A percentile compares a stretch with the other conserved stretches of the same genome.
Conservation (phyloP, 2,329 filamentous ascomycete species). For the Apiospora marii region DNA sequence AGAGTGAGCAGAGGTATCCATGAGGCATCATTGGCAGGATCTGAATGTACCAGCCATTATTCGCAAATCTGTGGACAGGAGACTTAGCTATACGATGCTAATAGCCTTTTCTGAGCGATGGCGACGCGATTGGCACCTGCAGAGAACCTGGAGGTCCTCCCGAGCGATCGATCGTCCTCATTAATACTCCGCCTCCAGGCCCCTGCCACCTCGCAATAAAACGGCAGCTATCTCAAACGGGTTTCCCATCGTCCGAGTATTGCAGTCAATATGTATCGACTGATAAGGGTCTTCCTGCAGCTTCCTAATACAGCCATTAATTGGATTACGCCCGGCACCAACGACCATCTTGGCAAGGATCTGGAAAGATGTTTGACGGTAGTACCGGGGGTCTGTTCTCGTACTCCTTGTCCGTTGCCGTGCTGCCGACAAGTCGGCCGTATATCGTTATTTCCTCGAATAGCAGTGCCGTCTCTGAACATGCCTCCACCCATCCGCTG, state of each 20-base stretch:
- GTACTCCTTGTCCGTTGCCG: not conserved
- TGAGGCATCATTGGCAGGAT: not conserved
- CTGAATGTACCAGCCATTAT: conserved; percentile 3
- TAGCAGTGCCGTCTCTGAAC: not conserved
- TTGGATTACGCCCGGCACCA: not conserved
- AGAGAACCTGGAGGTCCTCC: not conserved
- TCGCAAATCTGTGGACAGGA: not conserved
- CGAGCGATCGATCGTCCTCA: not conserved
- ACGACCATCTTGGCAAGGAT: not conserved
- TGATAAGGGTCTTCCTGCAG: not conserved
- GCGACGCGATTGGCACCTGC: no score
- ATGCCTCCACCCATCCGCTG: not conserved
- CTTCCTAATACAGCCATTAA: conserved; percentile 3
- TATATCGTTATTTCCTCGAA: not conserved
- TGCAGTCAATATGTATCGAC: not conserved
- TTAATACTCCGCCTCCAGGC: not conserved
- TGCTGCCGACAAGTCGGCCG: not conserved
- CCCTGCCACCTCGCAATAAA: not conserved
- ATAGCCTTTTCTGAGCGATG: not conserved
- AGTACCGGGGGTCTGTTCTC: not conserved
- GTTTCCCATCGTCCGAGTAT: not conserved
- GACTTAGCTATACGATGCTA: not conserved
- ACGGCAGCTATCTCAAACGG: not conserved
- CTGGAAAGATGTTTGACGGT: not conserved
- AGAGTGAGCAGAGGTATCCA: not conserved